Evolutionary conservation across 1,284 basidiomycete genomes (phyloP), one percentile per base, ranked within the genome.

Genomic region (Irpex sp.): DNA sequence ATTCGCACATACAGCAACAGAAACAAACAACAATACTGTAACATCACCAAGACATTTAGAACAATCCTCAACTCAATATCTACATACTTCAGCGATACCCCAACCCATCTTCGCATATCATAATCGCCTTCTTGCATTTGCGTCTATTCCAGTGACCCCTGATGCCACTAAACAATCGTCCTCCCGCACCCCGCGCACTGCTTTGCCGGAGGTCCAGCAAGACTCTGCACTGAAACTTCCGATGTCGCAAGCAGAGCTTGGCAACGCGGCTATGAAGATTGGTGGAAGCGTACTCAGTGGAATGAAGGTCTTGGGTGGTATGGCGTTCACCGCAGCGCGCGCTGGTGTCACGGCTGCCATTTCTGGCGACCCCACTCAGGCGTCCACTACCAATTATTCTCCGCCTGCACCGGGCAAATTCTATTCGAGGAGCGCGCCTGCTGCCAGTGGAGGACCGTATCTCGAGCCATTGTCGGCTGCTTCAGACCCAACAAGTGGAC

Each of bases 371-470:
- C 21, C 21, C 37, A 17, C 21, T 55, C 51, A 49, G 15, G 15
- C 62, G 2, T 11, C 59, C n/a, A 62, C 52, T 11, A 57, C 54
- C 5, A 59, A 21, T 11, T 13, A 62, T n/a, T 38, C 59, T 17
- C 34, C 61, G 2, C 64, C 67, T 47, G 72, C 66, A 5, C 65
- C 73, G 3, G 71, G 69, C 49, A 68, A 73, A 66, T 82, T 85
- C 70, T 85, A 87, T 71, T 90, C 88, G 47, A 78, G 83, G 70
- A 88, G 87, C 68, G 87, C 87, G 0, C 89, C 88, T 13, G 82
- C 82, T 36, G 77, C 75, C 36, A 75, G 72, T 5, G 69, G 26
- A 31, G 37, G 47, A 57, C 59, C 51, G 34, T 56, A 34, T 17
- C 54, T 26, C 19, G 54, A 56, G 19, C 54, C 54, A 11, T 56